Evolutionary conservation across 768 basidiomycete species (phyloP).

Genomic region (Xerocomellus dryophilus): DNA sequence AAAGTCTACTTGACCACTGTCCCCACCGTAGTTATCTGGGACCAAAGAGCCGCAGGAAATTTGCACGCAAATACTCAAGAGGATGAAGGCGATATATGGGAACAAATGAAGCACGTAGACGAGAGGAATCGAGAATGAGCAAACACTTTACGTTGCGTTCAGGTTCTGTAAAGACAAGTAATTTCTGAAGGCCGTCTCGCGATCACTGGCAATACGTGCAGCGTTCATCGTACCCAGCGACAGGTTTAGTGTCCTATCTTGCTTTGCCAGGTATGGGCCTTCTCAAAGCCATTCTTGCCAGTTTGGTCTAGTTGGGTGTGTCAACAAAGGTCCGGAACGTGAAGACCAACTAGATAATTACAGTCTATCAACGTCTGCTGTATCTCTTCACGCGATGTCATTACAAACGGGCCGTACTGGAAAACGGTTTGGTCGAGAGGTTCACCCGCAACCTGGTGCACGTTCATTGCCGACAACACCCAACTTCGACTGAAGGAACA

Average conservation of each 20-base stretch:
- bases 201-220: background rate
- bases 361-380: constrained; percentile 80
- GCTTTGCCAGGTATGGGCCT: constrained; percentile 83
- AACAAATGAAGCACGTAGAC: constrained; percentile 54
- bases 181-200: background rate
- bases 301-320: constrained; percentile 51
- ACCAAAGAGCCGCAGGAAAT: constrained; percentile 34
- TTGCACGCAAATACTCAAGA: constrained; percentile 16
- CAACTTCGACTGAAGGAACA: constrained; percentile 16
- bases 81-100: constrained; percentile 67
- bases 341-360: constrained; percentile 33
- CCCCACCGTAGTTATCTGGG: constrained; percentile 67
- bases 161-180: background rate
- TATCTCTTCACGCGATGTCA: constrained; percentile 79
- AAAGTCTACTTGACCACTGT: constrained; percentile 61
- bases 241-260: constrained; percentile 52
- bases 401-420: constrained; percentile 86
- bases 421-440: constrained; percentile 86
- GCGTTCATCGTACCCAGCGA: background rate
- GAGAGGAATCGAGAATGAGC: constrained; percentile 35
- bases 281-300: constrained; percentile 87
- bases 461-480: constrained; percentile 2
- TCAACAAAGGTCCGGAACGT: background rate
- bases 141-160: background rate
- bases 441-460: constrained; percentile 69